Conservation (phyloP, 2,329 filamentous ascomycete species). For the Cytospora chrysosperma region DNA sequence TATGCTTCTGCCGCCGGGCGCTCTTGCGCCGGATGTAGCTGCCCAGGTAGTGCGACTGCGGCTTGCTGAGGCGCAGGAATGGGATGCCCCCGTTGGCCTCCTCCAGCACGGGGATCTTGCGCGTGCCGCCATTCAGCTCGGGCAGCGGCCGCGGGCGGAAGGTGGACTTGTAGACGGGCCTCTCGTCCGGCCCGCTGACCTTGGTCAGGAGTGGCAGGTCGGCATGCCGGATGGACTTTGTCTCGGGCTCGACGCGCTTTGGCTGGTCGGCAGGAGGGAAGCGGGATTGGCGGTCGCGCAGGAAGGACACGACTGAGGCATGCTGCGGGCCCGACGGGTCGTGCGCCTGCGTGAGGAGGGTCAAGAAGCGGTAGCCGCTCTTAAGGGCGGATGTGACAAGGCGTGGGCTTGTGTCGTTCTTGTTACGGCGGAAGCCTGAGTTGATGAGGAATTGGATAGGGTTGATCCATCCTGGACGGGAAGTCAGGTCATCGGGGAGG, state of each 20-base stretch:
- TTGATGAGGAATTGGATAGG: conserved; percentile 59
- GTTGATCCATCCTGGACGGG: conserved; percentile 34
- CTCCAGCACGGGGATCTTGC: conserved; percentile 58
- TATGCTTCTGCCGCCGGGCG: conserved; percentile 41
- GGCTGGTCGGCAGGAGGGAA: conserved; percentile 36
- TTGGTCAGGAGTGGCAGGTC: conserved; percentile 27
- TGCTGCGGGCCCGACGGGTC: conserved; percentile 40
- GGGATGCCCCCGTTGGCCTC: conserved; percentile 53
- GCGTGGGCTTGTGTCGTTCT: conserved; percentile 54
- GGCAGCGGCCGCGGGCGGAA: conserved; percentile 48
- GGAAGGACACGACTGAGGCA: conserved; percentile 40
- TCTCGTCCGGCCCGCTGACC: conserved; percentile 31
- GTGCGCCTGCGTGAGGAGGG: conserved; percentile 41
- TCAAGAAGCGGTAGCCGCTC: conserved; percentile 61
- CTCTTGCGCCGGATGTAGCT: conserved; percentile 55
- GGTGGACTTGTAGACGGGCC: conserved; percentile 48
- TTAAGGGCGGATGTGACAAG: conserved; percentile 62
- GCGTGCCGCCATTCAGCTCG: conserved; percentile 46
- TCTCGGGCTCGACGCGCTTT: background rate
- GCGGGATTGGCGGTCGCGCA: conserved; percentile 35
- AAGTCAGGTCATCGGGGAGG: conserved; percentile 48
- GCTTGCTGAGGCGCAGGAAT: conserved; percentile 66
- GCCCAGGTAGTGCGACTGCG: conserved; percentile 60
- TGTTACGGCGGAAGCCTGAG: conserved; percentile 62
- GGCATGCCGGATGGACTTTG: conserved; percentile 12